phyloP scores from a whole-genome alignment of 768 basidiomycete genomes.

The Pisolithus marmoratus region DNA sequence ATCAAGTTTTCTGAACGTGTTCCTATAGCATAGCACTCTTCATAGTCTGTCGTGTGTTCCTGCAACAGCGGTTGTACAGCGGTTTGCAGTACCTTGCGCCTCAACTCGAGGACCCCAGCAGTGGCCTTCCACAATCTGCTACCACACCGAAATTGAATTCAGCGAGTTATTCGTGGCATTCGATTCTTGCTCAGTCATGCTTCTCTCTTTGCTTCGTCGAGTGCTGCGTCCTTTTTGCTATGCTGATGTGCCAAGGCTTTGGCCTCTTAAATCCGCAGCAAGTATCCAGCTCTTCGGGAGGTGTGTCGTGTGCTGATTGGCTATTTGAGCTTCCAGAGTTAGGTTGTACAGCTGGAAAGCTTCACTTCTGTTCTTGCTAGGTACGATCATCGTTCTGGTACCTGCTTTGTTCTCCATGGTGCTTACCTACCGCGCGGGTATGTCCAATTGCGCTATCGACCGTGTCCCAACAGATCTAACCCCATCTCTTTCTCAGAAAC shows the following conservation, averaged over 20 bases:
- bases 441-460: slow-evolving; percentile 2
- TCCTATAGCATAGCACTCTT: slow-evolving; percentile 44
- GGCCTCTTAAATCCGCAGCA: slow-evolving; percentile 50
- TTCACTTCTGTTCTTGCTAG: slow-evolving; percentile 57
- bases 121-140: slow-evolving; percentile 17
- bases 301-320: slow-evolving; percentile 1
- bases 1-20: neutral
- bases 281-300: slow-evolving; percentile 19
- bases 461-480: neutral
- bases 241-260: slow-evolving; percentile 68
- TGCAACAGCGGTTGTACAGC: slow-evolving; percentile 53
- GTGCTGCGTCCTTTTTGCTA: slow-evolving; percentile 62
- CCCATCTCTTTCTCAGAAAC: slow-evolving; percentile 12
- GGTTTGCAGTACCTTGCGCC: slow-evolving; percentile 48
- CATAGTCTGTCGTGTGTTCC: slow-evolving; percentile 51
- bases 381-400: slow-evolving; percentile 57
- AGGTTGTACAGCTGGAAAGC: slow-evolving; percentile 64
- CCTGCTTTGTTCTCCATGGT: slow-evolving; percentile 62
- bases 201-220: slow-evolving; percentile 75
- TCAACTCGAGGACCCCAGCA: slow-evolving; percentile 14
- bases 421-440: slow-evolving; percentile 38
- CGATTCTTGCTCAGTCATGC: slow-evolving; percentile 47
- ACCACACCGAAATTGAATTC: slow-evolving; percentile 14
- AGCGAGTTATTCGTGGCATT: slow-evolving; percentile 38
- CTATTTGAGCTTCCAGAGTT: slow-evolving; percentile 33